Evolutionary conservation across 75 land plant genomes (phyloP), one percentile per base, ranked within the genome.

Genomic region (Pinus taeda): DNA sequence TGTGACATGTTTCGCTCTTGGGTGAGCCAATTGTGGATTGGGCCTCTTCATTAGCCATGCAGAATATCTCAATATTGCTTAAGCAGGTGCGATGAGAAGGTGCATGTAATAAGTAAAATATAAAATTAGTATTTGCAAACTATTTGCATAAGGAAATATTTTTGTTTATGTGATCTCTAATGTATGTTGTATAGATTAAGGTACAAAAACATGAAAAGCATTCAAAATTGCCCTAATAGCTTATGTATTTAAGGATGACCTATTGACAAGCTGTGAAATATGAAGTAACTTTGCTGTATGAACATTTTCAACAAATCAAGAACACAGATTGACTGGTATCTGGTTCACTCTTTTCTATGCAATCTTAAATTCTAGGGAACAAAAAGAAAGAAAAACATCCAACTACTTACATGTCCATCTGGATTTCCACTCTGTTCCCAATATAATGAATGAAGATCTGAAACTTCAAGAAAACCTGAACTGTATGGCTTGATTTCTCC

Each of bases 341-440:
- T 42, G 49, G 42, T 33, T 42, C 20, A 7, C n/a, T 39, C 3
- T 42, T 69, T 37, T 69, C 24, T 30, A 71, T 39, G 24, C 72
- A 69, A 69, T 22, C 12, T 42, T 69, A 20, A 42, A 12, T 3
- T 53, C 17, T 4, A n/a, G 1, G 24, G 42, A 69, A 42, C 21
- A 69, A 69, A 69, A 69, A 42, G 1, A 15, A 45, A n/a, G 71
- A 42, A 39, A 20, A 69, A 21, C 53, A 39, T 20, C 22, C 24
- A 42, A 20, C 72, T 69, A 69, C 83, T 81, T 80, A 76, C 86
- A 77, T 84, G 71, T 36, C 87, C 87, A 63, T 83, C 55, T 4
- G 86, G 77, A 62, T 85, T 85, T 12, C 86, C 87, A 64, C 86
- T 79, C 60, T 83, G 80, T 71, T 85, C 87, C 87, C 87, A 85